Evolutionary conservation across 345 rosid species (phyloP).

Genomic region (Excoecaria cochinchinensis): DNA sequence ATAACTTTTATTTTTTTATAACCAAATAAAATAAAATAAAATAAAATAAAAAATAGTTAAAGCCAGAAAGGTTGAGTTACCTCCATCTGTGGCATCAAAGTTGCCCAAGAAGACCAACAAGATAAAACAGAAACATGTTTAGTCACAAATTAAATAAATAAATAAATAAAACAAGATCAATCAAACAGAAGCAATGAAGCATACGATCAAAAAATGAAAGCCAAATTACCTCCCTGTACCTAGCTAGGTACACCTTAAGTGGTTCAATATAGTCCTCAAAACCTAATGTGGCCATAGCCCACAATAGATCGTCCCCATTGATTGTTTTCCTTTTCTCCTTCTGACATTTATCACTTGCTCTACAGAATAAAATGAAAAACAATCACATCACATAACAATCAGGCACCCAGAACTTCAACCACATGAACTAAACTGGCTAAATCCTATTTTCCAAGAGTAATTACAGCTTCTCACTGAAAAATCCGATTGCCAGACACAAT

Average conservation of each 20-base stretch:
- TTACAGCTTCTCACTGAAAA: not conserved
- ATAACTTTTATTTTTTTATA: too few relatives aligned
- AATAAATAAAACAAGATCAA: not conserved
- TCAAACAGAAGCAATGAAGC: not conserved
- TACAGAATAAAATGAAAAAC: slow-evolving; percentile 18
- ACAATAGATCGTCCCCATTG: slow-evolving; percentile 73
- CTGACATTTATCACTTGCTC: slow-evolving; percentile 76
- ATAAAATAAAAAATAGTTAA: too few relatives aligned
- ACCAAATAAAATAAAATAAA: too few relatives aligned
- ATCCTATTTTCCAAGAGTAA: slow-evolving; percentile 7
- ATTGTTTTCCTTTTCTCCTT: slow-evolving; percentile 74
- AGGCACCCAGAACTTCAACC: not conserved
- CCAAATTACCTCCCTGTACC: slow-evolving; percentile 53
- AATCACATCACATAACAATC: slow-evolving; percentile 9
- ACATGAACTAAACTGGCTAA: not conserved
- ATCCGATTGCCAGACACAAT: not conserved
- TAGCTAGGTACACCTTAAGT: slow-evolving; percentile 54
- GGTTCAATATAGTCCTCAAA: slow-evolving; percentile 73
- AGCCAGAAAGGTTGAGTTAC: slow-evolving; percentile 35
- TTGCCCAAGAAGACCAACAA: slow-evolving; percentile 16
- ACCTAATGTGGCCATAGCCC: slow-evolving; percentile 82
- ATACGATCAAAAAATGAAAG: not conserved
- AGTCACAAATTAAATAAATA: slow-evolving; percentile 6
- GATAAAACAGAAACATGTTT: slow-evolving; percentile 13
- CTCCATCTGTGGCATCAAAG: slow-evolving; percentile 56